Conservation (phyloP, 2,329 filamentous ascomycete genomes). For the Apiospora kogelbergensis region DNA sequence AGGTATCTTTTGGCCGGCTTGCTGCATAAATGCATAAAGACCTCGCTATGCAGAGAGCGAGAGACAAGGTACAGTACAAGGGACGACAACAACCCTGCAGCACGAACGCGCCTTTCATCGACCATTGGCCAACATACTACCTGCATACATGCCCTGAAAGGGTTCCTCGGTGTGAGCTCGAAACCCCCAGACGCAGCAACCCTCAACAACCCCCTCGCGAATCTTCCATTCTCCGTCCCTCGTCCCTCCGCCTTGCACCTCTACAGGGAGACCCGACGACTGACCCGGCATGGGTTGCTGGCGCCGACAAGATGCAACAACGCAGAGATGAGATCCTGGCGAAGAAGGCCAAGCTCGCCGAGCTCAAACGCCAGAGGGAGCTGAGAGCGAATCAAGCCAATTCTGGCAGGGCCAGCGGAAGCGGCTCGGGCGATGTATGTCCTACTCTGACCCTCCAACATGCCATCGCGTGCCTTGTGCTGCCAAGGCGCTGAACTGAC, state of each 20-base stretch:
- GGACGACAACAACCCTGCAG: constrained; percentile 1
- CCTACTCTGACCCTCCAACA: constrained; percentile 9
- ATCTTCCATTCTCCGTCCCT: background rate
- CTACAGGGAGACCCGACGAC: background rate
- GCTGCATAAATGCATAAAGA: background rate
- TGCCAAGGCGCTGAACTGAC: background rate
- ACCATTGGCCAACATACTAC: background rate
- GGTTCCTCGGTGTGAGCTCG: background rate
- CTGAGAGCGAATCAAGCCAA: constrained; percentile 75
- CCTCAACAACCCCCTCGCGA: background rate
- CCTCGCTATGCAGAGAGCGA: background rate
- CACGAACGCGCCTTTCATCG: background rate
- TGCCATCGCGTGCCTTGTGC: background rate
- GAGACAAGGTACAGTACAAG: background rate
- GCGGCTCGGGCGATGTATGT: constrained; percentile 70
- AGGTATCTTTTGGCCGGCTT: background rate
- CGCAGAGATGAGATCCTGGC: constrained; percentile 94
- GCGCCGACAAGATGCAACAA: constrained; percentile 62
- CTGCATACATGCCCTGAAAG: too few relatives aligned
- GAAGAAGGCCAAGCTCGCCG: constrained; percentile 95
- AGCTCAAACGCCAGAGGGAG: constrained; percentile 91
- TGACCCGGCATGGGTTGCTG: constrained; percentile 49
- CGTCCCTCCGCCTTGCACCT: background rate
- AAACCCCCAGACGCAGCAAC: background rate
- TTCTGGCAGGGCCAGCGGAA: constrained; percentile 66